Evolutionary conservation across 495 filamentous ascomycete species (phyloP), one percentile per base, ranked within the genome.

Genomic region (Pyrenula aspistea): DNA sequence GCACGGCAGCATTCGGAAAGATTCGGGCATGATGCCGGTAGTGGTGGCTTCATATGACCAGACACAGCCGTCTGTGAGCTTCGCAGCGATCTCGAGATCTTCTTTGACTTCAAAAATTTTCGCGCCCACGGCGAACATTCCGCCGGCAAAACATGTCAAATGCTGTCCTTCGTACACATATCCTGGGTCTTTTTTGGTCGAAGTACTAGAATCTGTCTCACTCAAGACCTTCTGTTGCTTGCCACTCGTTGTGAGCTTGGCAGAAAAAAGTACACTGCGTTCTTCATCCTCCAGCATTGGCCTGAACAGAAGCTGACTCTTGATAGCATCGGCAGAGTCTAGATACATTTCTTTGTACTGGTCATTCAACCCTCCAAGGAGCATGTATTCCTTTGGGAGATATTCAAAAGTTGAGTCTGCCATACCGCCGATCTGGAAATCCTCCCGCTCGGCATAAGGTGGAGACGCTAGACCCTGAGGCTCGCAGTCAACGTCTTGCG

Each of bases 391-490:
- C 65, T 98, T 98, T 22, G 94, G 87, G 54, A 98, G 77, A 67
- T 98, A 98, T 66, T 98, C 93, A 67, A 96, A 97, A 1, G 88
- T 83, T 15, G 89, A 95, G 67, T 97, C 93, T 55, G 91, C 85
- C 68, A 83, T 82, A 55, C 85, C 90, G 50, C 90, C 94, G 66
- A 97, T 78, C 12, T 55, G 58, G 49, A 67, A 67, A 0, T 58
- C 59, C 54, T 67, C 63, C 25, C 10, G 59, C 25, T 20, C 11
- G 22, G 42, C 24, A 51, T 58, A 54, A 1, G 69, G 63, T 22
- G 66, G 68, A 10, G 71, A 59, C 20, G 67, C 68, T 20, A 86
- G 62, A 1, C 73, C 74, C 60, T 85, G 81, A 4, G 77, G 69
- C 8, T 72, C 68, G 64, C 83, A 86, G 11, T 80, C 75, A 24